These are phyloP conservation scores for Pestalotiopsis sp. DNA, from an alignment of 2,329 filamentous ascomycete genomes.

Conservation along the genomic window DNA sequence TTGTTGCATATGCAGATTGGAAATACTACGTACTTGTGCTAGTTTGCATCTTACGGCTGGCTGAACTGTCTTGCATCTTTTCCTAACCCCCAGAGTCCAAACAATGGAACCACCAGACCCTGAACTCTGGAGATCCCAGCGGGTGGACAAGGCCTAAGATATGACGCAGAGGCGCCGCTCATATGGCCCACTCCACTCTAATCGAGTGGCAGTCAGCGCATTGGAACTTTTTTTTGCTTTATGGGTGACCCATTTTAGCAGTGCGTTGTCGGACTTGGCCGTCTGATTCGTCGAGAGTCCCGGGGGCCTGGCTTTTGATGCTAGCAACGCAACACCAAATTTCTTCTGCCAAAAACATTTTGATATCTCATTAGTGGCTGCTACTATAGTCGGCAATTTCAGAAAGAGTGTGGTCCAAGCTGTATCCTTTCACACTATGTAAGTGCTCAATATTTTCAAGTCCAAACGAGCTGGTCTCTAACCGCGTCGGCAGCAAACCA, in stretches of 20 bases:
- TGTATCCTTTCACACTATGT: not conserved
- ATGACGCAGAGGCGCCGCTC: not conserved
- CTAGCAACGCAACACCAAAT: not conserved
- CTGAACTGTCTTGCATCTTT: not conserved
- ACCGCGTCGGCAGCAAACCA: not conserved
- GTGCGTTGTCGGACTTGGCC: not conserved
- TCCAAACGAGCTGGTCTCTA: not conserved
- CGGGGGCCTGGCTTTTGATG: not conserved
- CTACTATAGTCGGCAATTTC: not conserved
- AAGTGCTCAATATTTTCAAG: not conserved
- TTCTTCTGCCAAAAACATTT: not conserved
- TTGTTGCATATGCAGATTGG: not conserved
- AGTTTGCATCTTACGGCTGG: not conserved
- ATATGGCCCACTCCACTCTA: not conserved
- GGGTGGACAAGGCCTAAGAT: not conserved
- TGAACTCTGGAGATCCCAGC: not conserved
- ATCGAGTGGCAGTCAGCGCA: not conserved
- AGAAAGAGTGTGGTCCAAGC: not conserved
- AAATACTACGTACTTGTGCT: not conserved
- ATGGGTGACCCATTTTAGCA: not conserved
- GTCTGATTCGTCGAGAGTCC: not conserved
- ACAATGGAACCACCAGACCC: not conserved
- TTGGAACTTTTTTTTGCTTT: not conserved
- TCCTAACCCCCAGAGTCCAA: not conserved
- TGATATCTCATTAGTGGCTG: not conserved